Percentiles rank a stretch among this genome's conserved stretches.
phyloP scores from a whole-genome alignment of 2,329 filamentous ascomycete species.

The Clonostachys rhizophaga region DNA sequence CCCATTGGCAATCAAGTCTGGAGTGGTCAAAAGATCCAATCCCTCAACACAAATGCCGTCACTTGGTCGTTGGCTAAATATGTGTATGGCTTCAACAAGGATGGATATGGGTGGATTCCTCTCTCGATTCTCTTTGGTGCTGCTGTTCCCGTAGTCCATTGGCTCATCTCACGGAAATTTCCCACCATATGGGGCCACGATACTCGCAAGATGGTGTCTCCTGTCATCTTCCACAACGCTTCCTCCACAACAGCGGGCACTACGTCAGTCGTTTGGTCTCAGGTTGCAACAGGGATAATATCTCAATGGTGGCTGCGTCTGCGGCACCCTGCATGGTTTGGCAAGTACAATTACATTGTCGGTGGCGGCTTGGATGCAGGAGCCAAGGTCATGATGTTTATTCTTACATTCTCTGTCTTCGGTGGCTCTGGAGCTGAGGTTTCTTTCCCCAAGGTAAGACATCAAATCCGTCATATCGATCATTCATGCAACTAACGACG shows the following conservation, averaged over 20 bases:
- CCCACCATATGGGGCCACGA: constrained; percentile 5
- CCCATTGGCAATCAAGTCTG: constrained; percentile 35
- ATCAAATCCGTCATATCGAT: no score
- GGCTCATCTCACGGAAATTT: constrained; percentile 2
- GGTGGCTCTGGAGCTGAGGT: no score
- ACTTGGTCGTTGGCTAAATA: constrained; percentile 16
- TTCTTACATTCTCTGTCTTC: no score
- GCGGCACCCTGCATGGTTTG: constrained; percentile 12
- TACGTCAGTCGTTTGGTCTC: constrained; percentile 7
- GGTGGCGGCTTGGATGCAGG: no score
- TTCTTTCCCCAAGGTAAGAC: no score
- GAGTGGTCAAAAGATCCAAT: constrained; percentile 37
- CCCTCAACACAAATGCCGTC: constrained; percentile 30
- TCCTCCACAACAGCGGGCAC: constrained; percentile 15
- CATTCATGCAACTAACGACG: no score
- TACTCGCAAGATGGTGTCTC: constrained; percentile 23
- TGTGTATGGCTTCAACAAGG: constrained; percentile 3
- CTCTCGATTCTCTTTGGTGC: no score
- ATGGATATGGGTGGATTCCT: no score
- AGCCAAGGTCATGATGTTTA: no score
- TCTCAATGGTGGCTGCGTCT: constrained; percentile 18
- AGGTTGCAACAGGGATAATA: constrained; percentile 23
- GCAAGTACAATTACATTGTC: constrained; percentile 11
- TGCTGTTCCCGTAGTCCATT: no score
- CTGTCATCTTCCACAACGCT: constrained; percentile 31